Evolutionary conservation across 331 rosid genomes (phyloP), one percentile per base, ranked within the genome.

Genomic region (Acacia pycnantha): DNA sequence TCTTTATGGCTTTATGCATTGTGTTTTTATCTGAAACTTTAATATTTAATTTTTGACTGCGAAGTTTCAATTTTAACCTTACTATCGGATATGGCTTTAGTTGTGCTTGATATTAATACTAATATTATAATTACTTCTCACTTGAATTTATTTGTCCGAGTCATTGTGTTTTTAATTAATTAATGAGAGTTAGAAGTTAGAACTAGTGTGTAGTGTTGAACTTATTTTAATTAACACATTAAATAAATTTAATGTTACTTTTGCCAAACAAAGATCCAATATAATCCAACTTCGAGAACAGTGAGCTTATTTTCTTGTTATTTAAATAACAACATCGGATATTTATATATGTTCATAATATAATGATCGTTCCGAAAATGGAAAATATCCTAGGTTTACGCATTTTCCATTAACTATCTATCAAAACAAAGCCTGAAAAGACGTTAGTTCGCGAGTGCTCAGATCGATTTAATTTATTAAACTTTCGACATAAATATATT

Each of bases 331-430:
- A 59, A 46, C 15, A 47, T 70, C 33, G 50, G 41, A 82, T 72
- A 26, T 48, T 16, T 9, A 35, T 72, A 44, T 66, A 61, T n/a
- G 11, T 73, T 79, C 47, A 21, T 44, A 54, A 54, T 19, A 54
- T 54, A 54, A 58, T 21, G 12, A 54, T 54, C 27, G 24, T 21
- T 22, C 66, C 35, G 26, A 74, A 74, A 69, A 54, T 15, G 24
- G 73, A 50, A 67, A 78, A 46, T 48, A 81, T 84, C 84, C 82
- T 61, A 67, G 79, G 74, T 74, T 76, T 86, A 41, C 54, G 31
- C 72, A 61, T 61, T 59, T 61, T 77, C 56, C 74, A 18, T n/a
- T 61, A 46, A 40, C 51, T 48, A 41, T 59, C 69, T 79, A 69
- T 74, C 70, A 77, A 70, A 70, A 62, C 35, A 53, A 74, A 64